These are phyloP conservation scores for Colletotrichum ledebouriae DNA, from an alignment of 2,329 filamentous ascomycete genomes.

Conservation along the genomic window DNA sequence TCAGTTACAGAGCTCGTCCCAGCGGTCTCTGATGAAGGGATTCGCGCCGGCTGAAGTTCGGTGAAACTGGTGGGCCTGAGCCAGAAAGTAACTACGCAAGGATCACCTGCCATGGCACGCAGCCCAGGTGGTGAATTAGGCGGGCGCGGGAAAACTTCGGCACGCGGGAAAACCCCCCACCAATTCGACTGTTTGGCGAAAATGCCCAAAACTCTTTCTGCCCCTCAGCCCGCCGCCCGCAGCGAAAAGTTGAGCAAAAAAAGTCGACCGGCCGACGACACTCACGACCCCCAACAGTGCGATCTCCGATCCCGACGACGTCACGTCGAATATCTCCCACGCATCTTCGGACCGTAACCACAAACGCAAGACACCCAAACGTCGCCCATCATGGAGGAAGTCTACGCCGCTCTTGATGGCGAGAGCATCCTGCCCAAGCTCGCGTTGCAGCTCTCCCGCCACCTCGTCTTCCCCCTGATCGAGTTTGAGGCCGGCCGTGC, in stretches of 20 bases:
- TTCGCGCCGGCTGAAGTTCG: conserved; percentile 42
- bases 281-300: conserved; percentile 27
- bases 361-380: conserved; percentile 1
- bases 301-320: conserved; percentile 46
- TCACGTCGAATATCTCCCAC: conserved; percentile 1
- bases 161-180: conserved; percentile 41
- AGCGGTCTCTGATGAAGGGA: conserved; percentile 39
- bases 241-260: conserved; percentile 36
- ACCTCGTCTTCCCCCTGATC: conserved; percentile 95
- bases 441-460: conserved; percentile 92
- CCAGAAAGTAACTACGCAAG: neutral
- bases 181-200: conserved; percentile 43
- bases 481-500: conserved; percentile 90
- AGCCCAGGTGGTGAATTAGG: conserved; percentile 19
- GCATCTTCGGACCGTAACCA: neutral
- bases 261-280: conserved; percentile 27
- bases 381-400: conserved; percentile 43
- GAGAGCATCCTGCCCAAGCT: conserved; percentile 84
- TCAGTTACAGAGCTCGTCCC: neutral
- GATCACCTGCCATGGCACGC: too few species aligned
- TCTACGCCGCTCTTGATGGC: conserved; percentile 43
- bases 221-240: conserved; percentile 36
- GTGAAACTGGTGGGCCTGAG: neutral
- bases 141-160: conserved; percentile 41
- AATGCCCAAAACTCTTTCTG: conserved; percentile 44